phyloP scores from a whole-genome alignment of 352 stramenopile species.

The Pythium aphanidermatum region DNA sequence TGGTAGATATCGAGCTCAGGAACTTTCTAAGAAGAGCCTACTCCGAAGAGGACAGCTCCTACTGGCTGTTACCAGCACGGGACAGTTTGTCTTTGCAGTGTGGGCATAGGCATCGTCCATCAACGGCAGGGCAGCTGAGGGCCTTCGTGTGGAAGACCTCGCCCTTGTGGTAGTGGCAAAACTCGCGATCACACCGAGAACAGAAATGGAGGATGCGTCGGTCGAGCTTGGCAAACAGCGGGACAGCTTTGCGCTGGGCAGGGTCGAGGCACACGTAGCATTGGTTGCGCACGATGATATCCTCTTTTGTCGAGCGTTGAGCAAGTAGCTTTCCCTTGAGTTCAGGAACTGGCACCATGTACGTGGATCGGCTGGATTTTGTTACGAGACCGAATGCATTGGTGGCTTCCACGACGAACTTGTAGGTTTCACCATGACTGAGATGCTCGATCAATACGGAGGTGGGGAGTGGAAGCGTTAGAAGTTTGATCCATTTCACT shows the following conservation, averaged over 20 bases:
- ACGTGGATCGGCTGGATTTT: slow-evolving; percentile 73
- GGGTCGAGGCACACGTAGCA: slow-evolving; percentile 74
- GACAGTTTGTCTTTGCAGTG: slow-evolving; percentile 46
- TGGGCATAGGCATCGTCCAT: slow-evolving; percentile 69
- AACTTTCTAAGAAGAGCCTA: too few relatives aligned
- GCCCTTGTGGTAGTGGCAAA: slow-evolving; percentile 81
- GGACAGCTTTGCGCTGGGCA: slow-evolving; percentile 54
- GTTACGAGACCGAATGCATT: slow-evolving; percentile 75
- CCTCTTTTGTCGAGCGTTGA: slow-evolving; percentile 30
- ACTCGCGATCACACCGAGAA: slow-evolving; percentile 70
- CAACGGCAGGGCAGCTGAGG: slow-evolving; percentile 70
- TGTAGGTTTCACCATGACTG: slow-evolving; percentile 77
- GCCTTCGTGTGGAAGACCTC: slow-evolving; percentile 76
- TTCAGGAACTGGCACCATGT: slow-evolving; percentile 77
- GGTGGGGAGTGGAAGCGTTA: slow-evolving; percentile 59
- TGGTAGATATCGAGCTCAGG: too few relatives aligned
- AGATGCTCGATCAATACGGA: slow-evolving; percentile 54
- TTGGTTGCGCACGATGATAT: slow-evolving; percentile 42
- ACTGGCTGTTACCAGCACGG: background rate
- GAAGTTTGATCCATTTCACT: slow-evolving; percentile 70
- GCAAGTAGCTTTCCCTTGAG: slow-evolving; percentile 58
- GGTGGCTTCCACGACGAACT: slow-evolving; percentile 76
- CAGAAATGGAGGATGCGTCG: slow-evolving; percentile 77
- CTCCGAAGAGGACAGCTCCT: too few relatives aligned
- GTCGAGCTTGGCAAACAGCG: slow-evolving; percentile 59